Base-by-base conservation (phyloP, 2,329 filamentous ascomycete species). In the Pseudogymnoascus sp. region DNA sequence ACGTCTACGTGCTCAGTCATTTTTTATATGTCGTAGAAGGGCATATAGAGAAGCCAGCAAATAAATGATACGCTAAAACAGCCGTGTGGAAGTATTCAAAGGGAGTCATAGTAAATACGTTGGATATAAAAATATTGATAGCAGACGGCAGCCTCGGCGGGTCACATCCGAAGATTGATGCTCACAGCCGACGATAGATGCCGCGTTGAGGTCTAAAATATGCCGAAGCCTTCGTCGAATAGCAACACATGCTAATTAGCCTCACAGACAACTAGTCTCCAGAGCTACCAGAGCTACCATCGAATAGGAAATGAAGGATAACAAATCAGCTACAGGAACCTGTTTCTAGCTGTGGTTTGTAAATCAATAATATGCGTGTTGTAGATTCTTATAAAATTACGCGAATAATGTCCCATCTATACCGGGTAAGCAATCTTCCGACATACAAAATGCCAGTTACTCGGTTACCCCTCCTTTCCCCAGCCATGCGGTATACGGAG, bases 1-100 rank as follows among this genome's bases (percentile, higher is more conserved):
- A 87, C 82, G 66, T 86, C 81, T 64, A 74, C 68, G 63, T 67
- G 55, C 58, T 68, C 45, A 12, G 63, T 31, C 67, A 69, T 69
- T n/a, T 37, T 37, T 45, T 45, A 12, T 45, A 25, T 27, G 12
- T n/a, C 21, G 18, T 5, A 5, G 40, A 45, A 45, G 40, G 18
- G 40, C 5, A 45, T 4, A 25, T 42, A 42, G 18, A 40, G 18
- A 21, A 25, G 15, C 18, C 40, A 13, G 10, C 2, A 45, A 45
- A 25, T 45, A 27, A 45, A 13, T 27, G 7, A 13, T 45, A 13
- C 27, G 10, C 4, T 10, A 45, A 12, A 25, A n/a, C 21, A 21
- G 10, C 4, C 12, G 40, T 27, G 40, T 45, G 12, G 12, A 52
- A 31, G 7, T 31, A 52, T 52, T n/a, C n/a, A 31, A 52, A 52